These are phyloP conservation scores for Metarhizium guizhouense DNA, from an alignment of 2,329 filamentous ascomycete genomes.

Conservation along the genomic window DNA sequence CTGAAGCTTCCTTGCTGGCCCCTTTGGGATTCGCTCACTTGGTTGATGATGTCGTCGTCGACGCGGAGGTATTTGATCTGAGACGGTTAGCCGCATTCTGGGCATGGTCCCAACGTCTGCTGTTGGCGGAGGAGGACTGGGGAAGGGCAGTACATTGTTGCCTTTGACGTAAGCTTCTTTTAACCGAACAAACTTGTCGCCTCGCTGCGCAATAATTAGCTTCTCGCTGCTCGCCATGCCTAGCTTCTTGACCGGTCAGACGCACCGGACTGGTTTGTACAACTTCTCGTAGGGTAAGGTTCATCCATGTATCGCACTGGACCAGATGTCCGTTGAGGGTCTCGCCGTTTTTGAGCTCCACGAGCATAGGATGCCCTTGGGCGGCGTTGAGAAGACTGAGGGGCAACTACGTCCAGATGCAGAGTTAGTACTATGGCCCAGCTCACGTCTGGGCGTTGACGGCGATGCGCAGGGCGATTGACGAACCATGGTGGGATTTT, in stretches of 20 bases:
- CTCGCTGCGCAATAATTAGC: constrained; percentile 47
- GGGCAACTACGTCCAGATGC: constrained; percentile 40
- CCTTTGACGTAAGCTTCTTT: constrained; percentile 94
- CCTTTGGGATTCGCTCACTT: constrained; percentile 87
- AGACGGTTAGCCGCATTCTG: background rate
- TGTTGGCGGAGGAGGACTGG: background rate
- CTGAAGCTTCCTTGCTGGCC: constrained; percentile 54
- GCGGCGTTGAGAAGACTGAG: constrained; percentile 86
- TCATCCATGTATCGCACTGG: constrained; percentile 99
- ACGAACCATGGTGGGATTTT: constrained; percentile 5
- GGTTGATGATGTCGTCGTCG: constrained; percentile 91
- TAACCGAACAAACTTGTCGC: constrained; percentile 85
- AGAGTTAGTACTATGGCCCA: background rate
- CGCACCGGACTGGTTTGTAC: constrained; percentile 82
- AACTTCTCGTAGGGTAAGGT: constrained; percentile 92
- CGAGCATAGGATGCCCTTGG: constrained; percentile 95
- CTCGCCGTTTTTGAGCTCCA: constrained; percentile 95
- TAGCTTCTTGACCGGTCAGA: background rate
- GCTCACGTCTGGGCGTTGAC: background rate
- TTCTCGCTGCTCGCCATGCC: background rate
- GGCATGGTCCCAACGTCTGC: background rate
- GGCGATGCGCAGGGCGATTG: background rate
- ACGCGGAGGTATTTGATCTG: constrained; percentile 98
- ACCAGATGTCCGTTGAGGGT: constrained; percentile 94
- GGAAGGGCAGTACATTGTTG: constrained; percentile 67